Evolutionary conservation across 176 grass and related monocot species (phyloP).

Genomic region (Rhynchospora pubera): DNA sequence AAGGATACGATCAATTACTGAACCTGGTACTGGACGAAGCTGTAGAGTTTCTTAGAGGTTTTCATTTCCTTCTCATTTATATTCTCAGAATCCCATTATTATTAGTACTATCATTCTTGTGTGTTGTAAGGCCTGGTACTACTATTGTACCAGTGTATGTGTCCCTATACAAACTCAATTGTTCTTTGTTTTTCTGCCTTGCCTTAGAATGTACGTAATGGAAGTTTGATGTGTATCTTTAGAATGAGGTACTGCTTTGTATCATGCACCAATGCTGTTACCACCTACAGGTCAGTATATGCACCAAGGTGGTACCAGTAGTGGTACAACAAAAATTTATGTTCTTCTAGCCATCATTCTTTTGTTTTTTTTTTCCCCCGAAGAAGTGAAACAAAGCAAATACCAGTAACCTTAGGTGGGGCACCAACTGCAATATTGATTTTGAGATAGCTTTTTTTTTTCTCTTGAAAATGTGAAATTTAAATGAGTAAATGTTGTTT

Average conservation of each 20-base stretch:
- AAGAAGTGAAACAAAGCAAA: slow-evolving; percentile 2
- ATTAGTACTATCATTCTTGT: not conserved
- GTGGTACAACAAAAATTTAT: too few species aligned
- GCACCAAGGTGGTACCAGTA: too few species aligned
- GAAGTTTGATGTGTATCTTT: not conserved
- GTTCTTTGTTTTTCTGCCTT: not conserved
- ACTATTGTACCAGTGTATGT: not conserved
- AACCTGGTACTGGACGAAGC: slow-evolving; percentile 87
- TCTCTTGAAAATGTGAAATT: too few species aligned
- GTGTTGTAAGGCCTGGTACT: not conserved
- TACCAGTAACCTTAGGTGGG: too few species aligned
- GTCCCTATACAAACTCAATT: not conserved
- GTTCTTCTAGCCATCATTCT: not conserved
- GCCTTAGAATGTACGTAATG: not conserved
- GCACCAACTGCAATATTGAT: too few species aligned
- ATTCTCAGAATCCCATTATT: not conserved
- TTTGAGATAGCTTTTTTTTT: not conserved
- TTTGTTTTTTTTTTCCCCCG: not conserved
- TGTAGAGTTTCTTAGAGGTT: slow-evolving; percentile 72
- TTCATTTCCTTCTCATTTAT: not conserved
- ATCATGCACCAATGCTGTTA: not conserved
- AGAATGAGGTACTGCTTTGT: not conserved
- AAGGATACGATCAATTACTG: slow-evolving; percentile 83
- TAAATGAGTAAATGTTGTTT: not conserved
- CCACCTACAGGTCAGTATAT: not conserved